phyloP scores from a whole-genome alignment of 2,329 filamentous ascomycete genomes.

The Fusarium sp. region DNA sequence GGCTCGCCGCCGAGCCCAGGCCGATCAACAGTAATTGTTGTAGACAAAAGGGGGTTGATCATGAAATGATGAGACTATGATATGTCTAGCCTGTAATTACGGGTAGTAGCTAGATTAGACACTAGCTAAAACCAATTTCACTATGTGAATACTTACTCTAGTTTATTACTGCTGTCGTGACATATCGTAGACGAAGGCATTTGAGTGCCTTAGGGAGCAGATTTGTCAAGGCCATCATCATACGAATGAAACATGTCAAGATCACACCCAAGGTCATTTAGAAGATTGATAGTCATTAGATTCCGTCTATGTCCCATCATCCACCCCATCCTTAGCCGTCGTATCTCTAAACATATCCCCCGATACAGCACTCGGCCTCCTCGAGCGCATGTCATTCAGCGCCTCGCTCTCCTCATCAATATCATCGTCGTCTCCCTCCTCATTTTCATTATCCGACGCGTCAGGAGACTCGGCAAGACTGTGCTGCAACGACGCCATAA shows the following conservation, averaged over 20 bases:
- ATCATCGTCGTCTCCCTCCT: slow-evolving; percentile 58
- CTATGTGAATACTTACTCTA: not conserved
- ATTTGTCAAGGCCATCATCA: not conserved
- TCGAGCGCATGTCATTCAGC: slow-evolving; percentile 62
- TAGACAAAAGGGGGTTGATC: not conserved
- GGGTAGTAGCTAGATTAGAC: not conserved
- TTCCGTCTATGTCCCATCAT: slow-evolving; percentile 50
- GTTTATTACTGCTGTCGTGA: not conserved
- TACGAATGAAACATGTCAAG: not conserved
- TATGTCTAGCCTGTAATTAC: not conserved
- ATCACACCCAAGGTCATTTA: not conserved
- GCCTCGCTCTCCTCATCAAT: slow-evolving; percentile 68
- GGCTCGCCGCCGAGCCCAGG: slow-evolving; percentile 26
- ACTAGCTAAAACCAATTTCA: not conserved
- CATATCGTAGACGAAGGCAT: not conserved
- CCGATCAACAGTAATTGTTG: not conserved
- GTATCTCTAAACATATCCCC: slow-evolving; percentile 59
- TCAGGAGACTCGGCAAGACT: slow-evolving; percentile 62
- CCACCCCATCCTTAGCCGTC: slow-evolving; percentile 31
- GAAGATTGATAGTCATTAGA: slow-evolving; percentile 43
- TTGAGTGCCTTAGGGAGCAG: not conserved
- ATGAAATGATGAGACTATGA: not conserved
- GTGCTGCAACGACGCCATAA: slow-evolving; percentile 64
- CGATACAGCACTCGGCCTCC: slow-evolving; percentile 67
- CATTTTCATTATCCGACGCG: slow-evolving; percentile 46